A percentile compares a stretch with the other conserved stretches of the same genome.
phyloP scores from a whole-genome alignment of 2,329 filamentous ascomycete genomes.

The Phaeomoniella chlamydospora region DNA sequence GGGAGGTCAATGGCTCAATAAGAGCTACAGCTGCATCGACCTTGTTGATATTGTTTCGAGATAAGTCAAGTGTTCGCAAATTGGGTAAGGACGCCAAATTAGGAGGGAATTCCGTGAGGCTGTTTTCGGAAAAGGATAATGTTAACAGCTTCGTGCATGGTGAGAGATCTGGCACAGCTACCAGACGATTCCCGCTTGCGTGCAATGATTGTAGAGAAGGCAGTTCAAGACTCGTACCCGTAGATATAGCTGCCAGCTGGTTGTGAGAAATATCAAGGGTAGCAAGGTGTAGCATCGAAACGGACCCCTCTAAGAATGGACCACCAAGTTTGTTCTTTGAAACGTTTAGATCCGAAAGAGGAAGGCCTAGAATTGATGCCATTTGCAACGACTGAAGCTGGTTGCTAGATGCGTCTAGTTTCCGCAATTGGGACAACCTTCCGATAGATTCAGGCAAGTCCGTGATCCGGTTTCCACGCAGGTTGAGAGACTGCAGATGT shows the following conservation, averaged over 20 bases:
- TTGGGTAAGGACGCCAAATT: constrained; percentile 56
- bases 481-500: constrained; percentile 64
- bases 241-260: constrained; percentile 42
- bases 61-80: constrained; percentile 67
- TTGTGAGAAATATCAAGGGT: constrained; percentile 68
- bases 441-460: constrained; percentile 52
- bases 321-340: constrained; percentile 68
- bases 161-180: constrained; percentile 56
- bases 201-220: constrained; percentile 61
- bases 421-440: constrained; percentile 54
- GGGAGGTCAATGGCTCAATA: constrained; percentile 63
- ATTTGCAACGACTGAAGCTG: constrained; percentile 58
- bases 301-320: constrained; percentile 50
- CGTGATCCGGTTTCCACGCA: constrained; percentile 67
- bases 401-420: constrained; percentile 72
- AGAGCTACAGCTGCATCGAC: constrained; percentile 62
- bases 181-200: constrained; percentile 69
- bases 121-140: constrained; percentile 69
- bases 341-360: constrained; percentile 58
- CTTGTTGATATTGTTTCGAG: constrained; percentile 65
- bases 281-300: constrained; percentile 35
- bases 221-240: constrained; percentile 39
- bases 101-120: constrained; percentile 57
- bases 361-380: constrained; percentile 49
- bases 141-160: constrained; percentile 60